A percentile compares a stretch with the other conserved stretches of the same genome.
Conservation (phyloP, 2,329 filamentous ascomycete genomes). For the Aspergillus sclerotialis region DNA sequence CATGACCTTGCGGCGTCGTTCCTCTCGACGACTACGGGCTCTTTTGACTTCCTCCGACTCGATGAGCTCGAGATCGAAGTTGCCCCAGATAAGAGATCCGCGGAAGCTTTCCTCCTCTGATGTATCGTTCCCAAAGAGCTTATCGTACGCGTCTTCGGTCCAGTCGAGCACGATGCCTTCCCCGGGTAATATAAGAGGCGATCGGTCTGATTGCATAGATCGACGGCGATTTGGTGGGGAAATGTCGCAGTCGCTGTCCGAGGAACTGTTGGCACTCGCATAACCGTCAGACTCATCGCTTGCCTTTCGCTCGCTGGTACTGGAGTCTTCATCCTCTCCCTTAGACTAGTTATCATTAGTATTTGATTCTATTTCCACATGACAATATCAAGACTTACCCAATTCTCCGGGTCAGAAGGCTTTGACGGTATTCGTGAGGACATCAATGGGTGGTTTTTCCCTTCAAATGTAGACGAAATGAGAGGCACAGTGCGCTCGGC, state of each 20-base stretch:
- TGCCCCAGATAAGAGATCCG: constrained; percentile 53
- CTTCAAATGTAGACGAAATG: constrained; percentile 61
- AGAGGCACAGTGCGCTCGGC: constrained; percentile 57
- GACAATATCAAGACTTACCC: constrained; percentile 13
- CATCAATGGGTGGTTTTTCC: constrained; percentile 51
- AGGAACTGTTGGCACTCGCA: constrained; percentile 18
- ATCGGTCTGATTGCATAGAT: constrained; percentile 32
- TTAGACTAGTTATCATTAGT: too few relatives aligned
- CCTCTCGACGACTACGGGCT: constrained; percentile 55
- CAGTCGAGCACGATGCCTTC: constrained; percentile 88
- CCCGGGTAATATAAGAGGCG: constrained; percentile 66
- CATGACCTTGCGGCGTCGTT: constrained; percentile 67
- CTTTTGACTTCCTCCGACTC: constrained; percentile 58
- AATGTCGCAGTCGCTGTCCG: constrained; percentile 25
- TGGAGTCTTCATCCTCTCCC: constrained; percentile 4
- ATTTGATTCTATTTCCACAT: too few relatives aligned
- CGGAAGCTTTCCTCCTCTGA: constrained; percentile 45
- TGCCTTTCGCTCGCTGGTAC: constrained; percentile 5
- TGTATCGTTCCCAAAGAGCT: constrained; percentile 53
- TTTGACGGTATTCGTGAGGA: constrained; percentile 38
- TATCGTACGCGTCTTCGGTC: constrained; percentile 62
- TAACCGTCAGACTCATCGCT: constrained; percentile 13
- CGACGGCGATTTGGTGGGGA: constrained; percentile 10
- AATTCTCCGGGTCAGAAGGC: constrained; percentile 8
- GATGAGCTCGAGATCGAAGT: constrained; percentile 46